Base-by-base conservation (phyloP, 1,284 basidiomycete genomes). In the Rhodotorula sp. region DNA sequence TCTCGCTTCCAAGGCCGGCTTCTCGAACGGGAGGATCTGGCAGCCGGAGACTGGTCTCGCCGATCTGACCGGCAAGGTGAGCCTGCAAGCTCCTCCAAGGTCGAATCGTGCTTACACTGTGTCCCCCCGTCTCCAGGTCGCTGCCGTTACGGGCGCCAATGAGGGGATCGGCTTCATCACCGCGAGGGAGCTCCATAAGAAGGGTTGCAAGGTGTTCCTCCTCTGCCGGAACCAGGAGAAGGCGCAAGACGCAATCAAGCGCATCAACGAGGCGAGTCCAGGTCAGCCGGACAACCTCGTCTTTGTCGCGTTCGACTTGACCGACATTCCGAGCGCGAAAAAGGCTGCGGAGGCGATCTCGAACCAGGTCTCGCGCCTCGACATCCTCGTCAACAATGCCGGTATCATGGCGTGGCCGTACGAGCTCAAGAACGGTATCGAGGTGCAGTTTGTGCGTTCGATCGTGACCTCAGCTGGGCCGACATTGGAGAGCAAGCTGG, bases 141-240 rank as follows among this genome's bases (percentile, higher is more conserved):
- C 72, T 1, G 44, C 68, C 33, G 66, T 73, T 4, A 73, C 72
- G 10, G 72, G 72, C 24, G 69, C 64, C 0, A 71, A 84, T 72
- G 75, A 80, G 14, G 85, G 85, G 58, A 73, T 84, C 45, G 84
- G 84, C 4, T 80, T 80, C 60, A 79, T 82, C 62, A 82, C 81
- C 15, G 66, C 76, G 22, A 72, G 70, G 33, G 72, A 73, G 17
- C 74, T 81, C 6, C 73, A 79, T 20, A 37, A 60, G 8, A 78
- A 79, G 61, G 76, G 77, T 24, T 78, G 78, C 49, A 80, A 76
- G 63, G 80, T 82, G 6, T 81, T 80, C 62, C 70, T 82, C 37
- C 79, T 80, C 4, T 76, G 79, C 53, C 73, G 81, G 15, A 75
- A 73, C 18, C 72, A 74, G 33, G 69, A 68, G 6, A 79, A 78